Evolutionary conservation across 1,139 yeast genomes (phyloP).

Genomic region (Kodamaea fungicola): DNA sequence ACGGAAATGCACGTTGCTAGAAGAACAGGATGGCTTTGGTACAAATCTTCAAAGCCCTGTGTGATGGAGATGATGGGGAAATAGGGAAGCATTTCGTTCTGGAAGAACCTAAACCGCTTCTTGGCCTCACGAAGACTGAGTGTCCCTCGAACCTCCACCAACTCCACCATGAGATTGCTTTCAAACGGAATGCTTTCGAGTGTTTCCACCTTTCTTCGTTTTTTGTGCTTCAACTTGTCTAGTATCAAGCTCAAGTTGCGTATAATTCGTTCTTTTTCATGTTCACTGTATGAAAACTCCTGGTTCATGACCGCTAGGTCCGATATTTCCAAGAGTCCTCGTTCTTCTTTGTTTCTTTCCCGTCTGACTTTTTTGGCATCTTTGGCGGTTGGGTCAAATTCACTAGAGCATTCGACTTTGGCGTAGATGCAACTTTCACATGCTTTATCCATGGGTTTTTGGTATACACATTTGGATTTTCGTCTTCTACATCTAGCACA

Average conservation of each 20-base stretch:
- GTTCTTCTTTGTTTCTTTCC: constrained; percentile 2
- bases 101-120: constrained; percentile 32
- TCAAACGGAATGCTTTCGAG: constrained; percentile 29
- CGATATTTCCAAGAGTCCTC: neutral
- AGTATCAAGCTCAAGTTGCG: constrained; percentile 4
- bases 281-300: too few species aligned
- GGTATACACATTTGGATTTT: constrained; percentile 54
- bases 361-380: constrained; percentile 22
- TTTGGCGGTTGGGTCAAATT: constrained; percentile 45
- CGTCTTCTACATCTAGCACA: constrained; percentile 57
- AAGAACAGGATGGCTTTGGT: constrained; percentile 41
- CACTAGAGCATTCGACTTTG: constrained; percentile 44
- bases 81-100: constrained; percentile 36
- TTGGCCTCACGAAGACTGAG: constrained; percentile 26
- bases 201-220: constrained; percentile 2
- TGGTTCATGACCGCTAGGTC: neutral
- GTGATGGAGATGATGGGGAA: constrained; percentile 50
- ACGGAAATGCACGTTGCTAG: constrained; percentile 47
- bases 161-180: constrained; percentile 39
- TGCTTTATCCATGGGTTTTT: constrained; percentile 38
- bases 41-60: constrained; percentile 33
- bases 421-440: constrained; percentile 48
- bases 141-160: constrained; percentile 23
- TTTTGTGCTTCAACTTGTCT: constrained; percentile 14
- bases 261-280: constrained; percentile 7